Conservation (phyloP, 805 yeast genomes). For the Wickerhamomyces kurtzmanii region DNA sequence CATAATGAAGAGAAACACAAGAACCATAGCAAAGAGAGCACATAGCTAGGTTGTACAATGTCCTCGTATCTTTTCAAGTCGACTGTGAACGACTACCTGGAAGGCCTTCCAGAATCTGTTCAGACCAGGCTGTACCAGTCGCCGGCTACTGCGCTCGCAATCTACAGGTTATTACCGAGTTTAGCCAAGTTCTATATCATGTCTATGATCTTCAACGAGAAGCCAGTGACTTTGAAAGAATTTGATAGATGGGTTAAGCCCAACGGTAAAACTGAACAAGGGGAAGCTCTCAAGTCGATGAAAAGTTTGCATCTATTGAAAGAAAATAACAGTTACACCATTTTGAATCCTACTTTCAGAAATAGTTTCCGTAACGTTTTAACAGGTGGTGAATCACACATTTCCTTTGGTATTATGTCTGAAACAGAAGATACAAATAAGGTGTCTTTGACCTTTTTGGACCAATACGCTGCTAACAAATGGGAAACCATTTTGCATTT, state of each 20-base stretch:
- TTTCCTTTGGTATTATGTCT: constrained; percentile 71
- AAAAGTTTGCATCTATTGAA: constrained; percentile 66
- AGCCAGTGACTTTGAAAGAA: constrained; percentile 55
- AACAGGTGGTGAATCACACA: constrained; percentile 63
- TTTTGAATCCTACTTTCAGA: constrained; percentile 67
- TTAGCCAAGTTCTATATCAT: constrained; percentile 82
- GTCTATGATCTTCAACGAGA: constrained; percentile 78
- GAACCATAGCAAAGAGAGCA: neutral
- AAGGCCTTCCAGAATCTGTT: constrained; percentile 81
- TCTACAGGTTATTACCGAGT: constrained; percentile 82
- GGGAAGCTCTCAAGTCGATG: constrained; percentile 72
- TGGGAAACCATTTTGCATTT: constrained; percentile 96
- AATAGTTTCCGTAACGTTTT: constrained; percentile 71
- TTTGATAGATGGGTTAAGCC: constrained; percentile 71
- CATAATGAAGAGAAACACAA: neutral
- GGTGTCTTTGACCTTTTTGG: constrained; percentile 59
- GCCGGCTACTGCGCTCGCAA: constrained; percentile 92
- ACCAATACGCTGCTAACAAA: constrained; percentile 69
- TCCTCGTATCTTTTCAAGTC: constrained; percentile 39
- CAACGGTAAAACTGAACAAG: constrained; percentile 39
- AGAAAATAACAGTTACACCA: constrained; percentile 37
- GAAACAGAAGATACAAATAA: constrained; percentile 43
- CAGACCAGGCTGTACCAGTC: constrained; percentile 73
- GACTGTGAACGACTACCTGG: constrained; percentile 82
- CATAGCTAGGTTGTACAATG: constrained; percentile 4